Percentiles rank a stretch among this genome's conserved stretches.
These are phyloP conservation scores for Entomortierella beljakovae DNA, from an alignment of 192 early-diverging fungal species.

Conservation along the genomic window DNA sequence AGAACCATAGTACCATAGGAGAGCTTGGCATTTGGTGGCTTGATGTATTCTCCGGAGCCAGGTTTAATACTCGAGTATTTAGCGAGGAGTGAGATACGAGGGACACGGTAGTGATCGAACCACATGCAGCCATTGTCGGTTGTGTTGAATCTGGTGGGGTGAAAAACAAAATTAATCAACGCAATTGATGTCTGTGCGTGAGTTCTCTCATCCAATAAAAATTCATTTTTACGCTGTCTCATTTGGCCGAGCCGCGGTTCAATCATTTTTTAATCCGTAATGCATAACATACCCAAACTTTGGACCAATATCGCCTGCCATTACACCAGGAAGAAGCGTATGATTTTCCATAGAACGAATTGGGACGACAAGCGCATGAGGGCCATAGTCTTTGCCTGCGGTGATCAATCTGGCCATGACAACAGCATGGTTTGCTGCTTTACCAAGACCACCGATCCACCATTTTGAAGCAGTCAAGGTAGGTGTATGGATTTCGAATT, in stretches of 20 bases:
- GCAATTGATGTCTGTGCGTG: background rate
- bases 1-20: conserved; percentile 91
- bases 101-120: conserved; percentile 85
- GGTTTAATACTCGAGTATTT: conserved; percentile 77
- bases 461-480: conserved; percentile 83
- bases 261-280: background rate
- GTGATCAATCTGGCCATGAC: conserved; percentile 85
- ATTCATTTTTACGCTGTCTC: background rate
- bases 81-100: conserved; percentile 80
- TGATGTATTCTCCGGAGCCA: conserved; percentile 73
- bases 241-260: background rate
- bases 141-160: conserved; percentile 65
- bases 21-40: conserved; percentile 82
- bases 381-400: conserved; percentile 78
- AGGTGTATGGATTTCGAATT: conserved; percentile 89
- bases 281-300: conserved; percentile 75
- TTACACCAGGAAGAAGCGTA: conserved; percentile 78
- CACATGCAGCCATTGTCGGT: conserved; percentile 91
- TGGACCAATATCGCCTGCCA: conserved; percentile 87
- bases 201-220: background rate
- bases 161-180: background rate
- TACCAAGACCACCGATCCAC: conserved; percentile 89
- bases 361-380: conserved; percentile 83
- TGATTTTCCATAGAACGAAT: conserved; percentile 82
- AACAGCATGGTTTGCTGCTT: conserved; percentile 83